Evolutionary conservation across 2,329 filamentous ascomycete species (phyloP), one percentile per base, ranked within the genome.

Genomic region (Aspergillus flavus): DNA sequence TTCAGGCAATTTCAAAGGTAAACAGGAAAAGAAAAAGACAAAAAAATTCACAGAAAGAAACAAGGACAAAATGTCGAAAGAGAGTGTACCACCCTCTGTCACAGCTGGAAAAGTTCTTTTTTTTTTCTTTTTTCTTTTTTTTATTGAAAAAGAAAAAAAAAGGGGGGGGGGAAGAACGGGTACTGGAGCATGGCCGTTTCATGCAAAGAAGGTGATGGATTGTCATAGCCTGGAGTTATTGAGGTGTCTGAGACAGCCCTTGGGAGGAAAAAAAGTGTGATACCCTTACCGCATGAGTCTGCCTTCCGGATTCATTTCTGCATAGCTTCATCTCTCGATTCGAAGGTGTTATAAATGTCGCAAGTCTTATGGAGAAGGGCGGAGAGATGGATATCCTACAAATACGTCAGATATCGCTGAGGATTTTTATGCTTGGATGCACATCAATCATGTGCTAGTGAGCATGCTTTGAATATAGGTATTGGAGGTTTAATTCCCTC

Each of bases 241-340:
- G 73, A 76, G 75, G 69, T 77, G 75, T 76, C 72, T 76, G 72
- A 72, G 72, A 76, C 73, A 77, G 66, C 73, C 75, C 74, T 74
- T 71, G 71, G 73, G 71, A 77, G 73, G 72, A 23, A 23, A 75
- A 77, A 78, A 78, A 78, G 26, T 28, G 73, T 79, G 77, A 79
- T 79, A 79, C 77, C 77, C 77, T 77, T 75, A 73, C 71, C 74
- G 73, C 73, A 73, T 71, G 74, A 73, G 75, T 78, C 73, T 77
- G 73, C 74, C 74, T 75, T 73, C 67, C 67, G 70, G 72, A 71
- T 73, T 72, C 71, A 72, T 74, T 71, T 72, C 71, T 75, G 74
- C 73, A 73, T 72, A 74, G 73, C 72, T 76, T 76, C 71, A 72
- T 72, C 68, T 72, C 72, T 72, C 71, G 69, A 73, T 66, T 64